These are phyloP conservation scores for Chlorella variabilis DNA, from an alignment of 163 green algal genomes.

Conservation along the genomic window DNA sequence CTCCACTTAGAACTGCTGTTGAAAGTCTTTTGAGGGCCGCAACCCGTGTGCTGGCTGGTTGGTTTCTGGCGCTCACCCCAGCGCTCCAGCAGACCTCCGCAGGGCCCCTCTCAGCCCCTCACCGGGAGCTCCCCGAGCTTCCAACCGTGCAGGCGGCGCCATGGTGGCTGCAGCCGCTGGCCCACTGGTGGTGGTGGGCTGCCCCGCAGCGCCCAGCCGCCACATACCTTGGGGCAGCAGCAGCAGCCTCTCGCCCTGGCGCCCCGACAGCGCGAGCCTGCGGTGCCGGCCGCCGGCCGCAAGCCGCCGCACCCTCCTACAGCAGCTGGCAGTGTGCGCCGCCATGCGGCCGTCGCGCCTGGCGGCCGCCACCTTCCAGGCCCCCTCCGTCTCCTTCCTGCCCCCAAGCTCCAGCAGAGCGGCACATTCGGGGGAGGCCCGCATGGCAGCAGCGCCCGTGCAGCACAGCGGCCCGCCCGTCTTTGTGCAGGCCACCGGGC, in stretches of 20 bases:
- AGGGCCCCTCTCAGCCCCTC: too few species aligned
- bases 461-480: constrained; percentile 58
- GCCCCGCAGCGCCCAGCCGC: too few species aligned
- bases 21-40: too few species aligned
- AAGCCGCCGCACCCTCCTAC: constrained; percentile 26
- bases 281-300: neutral
- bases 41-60: too few species aligned
- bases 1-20: too few species aligned
- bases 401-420: constrained; percentile 6
- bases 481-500: constrained; percentile 72
- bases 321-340: constrained; percentile 7
- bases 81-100: too few species aligned
- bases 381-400: constrained; percentile 25
- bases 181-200: too few species aligned
- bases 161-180: too few species aligned
- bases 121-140: too few species aligned
- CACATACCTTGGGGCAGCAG: too few species aligned
- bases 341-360: neutral
- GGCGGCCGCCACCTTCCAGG: constrained; percentile 21
- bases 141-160: too few species aligned
- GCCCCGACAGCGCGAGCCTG: neutral
- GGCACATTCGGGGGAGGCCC: neutral
- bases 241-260: neutral
- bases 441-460: neutral
- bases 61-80: too few species aligned